A percentile compares a stretch with the other conserved stretches of the same genome.
Conservation (phyloP, 345 rosid genomes). For the Eucalyptus cloeziana region DNA sequence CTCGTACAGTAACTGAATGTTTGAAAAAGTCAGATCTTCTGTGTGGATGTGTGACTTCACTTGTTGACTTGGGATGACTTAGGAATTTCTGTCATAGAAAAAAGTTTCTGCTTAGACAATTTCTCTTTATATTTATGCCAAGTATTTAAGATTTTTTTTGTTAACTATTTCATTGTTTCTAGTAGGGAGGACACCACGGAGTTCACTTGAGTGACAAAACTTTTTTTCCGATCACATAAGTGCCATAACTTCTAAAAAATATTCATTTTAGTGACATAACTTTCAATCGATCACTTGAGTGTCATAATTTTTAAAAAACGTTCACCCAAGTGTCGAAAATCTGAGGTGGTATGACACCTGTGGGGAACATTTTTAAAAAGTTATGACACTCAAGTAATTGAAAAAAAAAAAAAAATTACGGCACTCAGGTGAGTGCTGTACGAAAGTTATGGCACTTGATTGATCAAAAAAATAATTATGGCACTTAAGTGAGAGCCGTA, state of each 20-base stretch:
- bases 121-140: not conserved
- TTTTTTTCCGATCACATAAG: too few species aligned
- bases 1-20: not conserved
- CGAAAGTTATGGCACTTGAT: not conserved
- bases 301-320: too few species aligned
- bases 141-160: not conserved
- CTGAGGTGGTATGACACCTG: too few species aligned
- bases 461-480: too few species aligned
- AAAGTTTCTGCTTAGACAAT: not conserved
- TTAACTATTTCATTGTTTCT: not conserved
- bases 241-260: too few species aligned
- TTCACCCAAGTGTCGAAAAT: too few species aligned
- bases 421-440: not conserved
- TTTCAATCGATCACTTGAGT: too few species aligned
- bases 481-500: too few species aligned
- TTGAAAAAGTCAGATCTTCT: not conserved
- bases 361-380: too few species aligned
- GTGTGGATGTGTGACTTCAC: not conserved
- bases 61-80: not conserved
- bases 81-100: not conserved
- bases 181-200: not conserved
- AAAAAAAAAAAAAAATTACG: too few species aligned
- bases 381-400: not conserved
- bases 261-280: too few species aligned
- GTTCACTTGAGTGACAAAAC: too few species aligned